Percentiles rank a stretch among this genome's conserved stretches.
Conservation (phyloP, 2,329 filamentous ascomycete genomes). For the Boeremia lycopersici region DNA sequence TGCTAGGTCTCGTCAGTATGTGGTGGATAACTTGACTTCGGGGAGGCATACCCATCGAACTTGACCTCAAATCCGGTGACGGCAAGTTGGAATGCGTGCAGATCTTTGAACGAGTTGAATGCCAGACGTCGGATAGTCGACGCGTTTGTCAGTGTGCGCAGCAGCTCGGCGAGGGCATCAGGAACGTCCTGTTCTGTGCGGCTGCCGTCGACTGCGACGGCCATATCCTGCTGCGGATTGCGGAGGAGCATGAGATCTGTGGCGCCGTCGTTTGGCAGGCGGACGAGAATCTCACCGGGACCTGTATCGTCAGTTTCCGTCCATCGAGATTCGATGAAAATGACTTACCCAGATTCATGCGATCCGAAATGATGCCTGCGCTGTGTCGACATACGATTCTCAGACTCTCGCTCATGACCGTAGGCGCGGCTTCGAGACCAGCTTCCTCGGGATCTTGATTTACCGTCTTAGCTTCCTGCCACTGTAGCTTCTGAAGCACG, state of each 20-base stretch:
- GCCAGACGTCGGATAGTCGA: conserved; percentile 73
- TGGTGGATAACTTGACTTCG: background rate
- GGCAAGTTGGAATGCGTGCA: conserved; percentile 79
- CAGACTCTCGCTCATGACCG: conserved; percentile 76
- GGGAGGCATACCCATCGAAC: conserved; percentile 41
- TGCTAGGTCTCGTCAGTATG: conserved; percentile 34
- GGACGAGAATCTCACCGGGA: conserved; percentile 54
- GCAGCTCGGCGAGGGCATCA: conserved; percentile 66
- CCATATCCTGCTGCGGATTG: conserved; percentile 77
- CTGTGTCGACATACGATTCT: conserved; percentile 77
- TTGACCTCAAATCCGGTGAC: conserved; percentile 78
- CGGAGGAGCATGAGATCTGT: conserved; percentile 56
- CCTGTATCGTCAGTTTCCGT: conserved; percentile 25
- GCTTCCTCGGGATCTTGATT: conserved; percentile 67
- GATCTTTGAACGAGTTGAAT: conserved; percentile 55
- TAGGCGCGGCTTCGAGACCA: conserved; percentile 65
- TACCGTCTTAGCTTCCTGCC: conserved; percentile 73
- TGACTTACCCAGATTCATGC: conserved; percentile 71
- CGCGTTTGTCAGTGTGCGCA: conserved; percentile 62
- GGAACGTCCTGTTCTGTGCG: conserved; percentile 53
- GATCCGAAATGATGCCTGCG: conserved; percentile 79
- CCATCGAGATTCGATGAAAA: background rate
- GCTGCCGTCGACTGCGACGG: conserved; percentile 67
- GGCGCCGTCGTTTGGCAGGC: conserved; percentile 49
- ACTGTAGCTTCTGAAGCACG: conserved; percentile 56